Evolutionary conservation across 495 filamentous ascomycete genomes (phyloP).

Genomic region (Trichoderma gamsii): DNA sequence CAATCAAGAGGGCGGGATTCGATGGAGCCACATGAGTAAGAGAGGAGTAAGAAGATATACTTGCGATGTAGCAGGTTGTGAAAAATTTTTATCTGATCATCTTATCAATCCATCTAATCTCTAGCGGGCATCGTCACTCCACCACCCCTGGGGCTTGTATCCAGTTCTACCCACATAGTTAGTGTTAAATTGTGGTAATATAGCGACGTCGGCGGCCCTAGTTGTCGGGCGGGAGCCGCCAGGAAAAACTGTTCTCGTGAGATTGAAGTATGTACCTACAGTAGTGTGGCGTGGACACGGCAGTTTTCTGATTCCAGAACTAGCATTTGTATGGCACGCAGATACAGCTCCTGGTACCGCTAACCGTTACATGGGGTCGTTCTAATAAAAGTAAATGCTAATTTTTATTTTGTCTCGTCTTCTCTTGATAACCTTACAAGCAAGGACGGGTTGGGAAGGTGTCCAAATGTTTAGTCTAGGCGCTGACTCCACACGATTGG

Average conservation of each 20-base stretch:
- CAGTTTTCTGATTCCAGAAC: neutral
- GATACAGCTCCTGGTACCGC: neutral
- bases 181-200: neutral
- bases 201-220: neutral
- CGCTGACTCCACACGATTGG: neutral
- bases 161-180: conserved; percentile 10
- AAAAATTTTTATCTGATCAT: conserved; percentile 14
- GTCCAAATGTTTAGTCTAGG: neutral
- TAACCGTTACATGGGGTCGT: neutral
- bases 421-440: neutral
- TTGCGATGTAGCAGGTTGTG: neutral
- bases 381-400: neutral
- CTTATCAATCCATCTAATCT: conserved; percentile 15
- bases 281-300: neutral
- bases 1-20: neutral
- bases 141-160: neutral
- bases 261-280: too few species aligned
- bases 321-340: neutral
- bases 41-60: neutral
- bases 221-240: neutral
- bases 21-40: neutral
- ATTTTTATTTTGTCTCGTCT: neutral
- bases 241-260: neutral
- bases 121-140: conserved; percentile 7
- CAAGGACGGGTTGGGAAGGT: neutral